A percentile compares a stretch with the other conserved stretches of the same genome.
Evolutionary conservation across 345 rosid genomes (phyloP).

Genomic region (Populus deltoides): DNA sequence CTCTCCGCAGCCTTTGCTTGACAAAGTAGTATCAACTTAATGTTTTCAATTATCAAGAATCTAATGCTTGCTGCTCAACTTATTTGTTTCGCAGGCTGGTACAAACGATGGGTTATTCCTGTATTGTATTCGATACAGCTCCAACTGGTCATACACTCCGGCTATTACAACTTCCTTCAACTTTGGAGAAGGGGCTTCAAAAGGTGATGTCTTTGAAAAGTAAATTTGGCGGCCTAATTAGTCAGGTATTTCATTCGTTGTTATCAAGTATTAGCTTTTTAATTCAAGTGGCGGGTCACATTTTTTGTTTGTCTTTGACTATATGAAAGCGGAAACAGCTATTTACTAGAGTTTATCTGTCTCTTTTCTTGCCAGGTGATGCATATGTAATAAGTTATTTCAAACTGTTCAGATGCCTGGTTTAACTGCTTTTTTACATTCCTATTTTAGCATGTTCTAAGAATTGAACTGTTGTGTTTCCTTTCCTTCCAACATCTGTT

Average conservation of each 20-base stretch:
- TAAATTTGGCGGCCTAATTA: conserved; percentile 88
- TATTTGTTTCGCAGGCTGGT: conserved; percentile 60
- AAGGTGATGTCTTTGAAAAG: conserved; percentile 88
- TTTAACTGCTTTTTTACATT: neutral
- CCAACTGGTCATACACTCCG: conserved; percentile 99
- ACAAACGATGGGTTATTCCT: conserved; percentile 96
- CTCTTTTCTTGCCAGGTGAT: neutral
- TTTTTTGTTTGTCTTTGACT: neutral
- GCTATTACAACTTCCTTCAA: conserved; percentile 86
- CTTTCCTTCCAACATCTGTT: neutral
- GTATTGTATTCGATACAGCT: conserved; percentile 94
- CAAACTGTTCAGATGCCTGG: neutral
- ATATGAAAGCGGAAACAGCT: neutral
- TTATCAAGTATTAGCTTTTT: neutral
- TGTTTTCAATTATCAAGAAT: neutral
- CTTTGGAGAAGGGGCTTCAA: conserved; percentile 89
- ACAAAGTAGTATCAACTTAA: neutral
- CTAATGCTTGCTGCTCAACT: conserved; percentile 5
- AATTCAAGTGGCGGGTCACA: neutral
- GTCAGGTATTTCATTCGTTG: conserved; percentile 52
- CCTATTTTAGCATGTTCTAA: neutral
- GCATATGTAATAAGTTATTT: neutral
- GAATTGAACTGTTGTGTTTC: neutral
- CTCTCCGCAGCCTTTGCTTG: neutral
- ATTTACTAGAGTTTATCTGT: neutral